These are phyloP conservation scores for Polygonum maritimum DNA, from an alignment of 148 eudicot genomes.

Conservation along the genomic window DNA sequence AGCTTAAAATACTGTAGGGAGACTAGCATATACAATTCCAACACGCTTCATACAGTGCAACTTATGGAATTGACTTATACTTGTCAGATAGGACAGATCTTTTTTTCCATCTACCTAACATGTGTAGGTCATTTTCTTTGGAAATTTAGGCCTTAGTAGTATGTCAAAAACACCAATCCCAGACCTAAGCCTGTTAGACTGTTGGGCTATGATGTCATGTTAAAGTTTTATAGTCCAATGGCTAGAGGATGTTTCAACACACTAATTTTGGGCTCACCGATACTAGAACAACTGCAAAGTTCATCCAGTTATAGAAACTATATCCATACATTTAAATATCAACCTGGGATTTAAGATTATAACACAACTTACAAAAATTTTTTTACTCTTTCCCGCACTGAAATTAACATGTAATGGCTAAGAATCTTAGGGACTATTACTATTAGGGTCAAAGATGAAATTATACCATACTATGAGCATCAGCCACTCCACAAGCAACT, in stretches of 20 bases:
- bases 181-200: not conserved
- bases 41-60: not conserved
- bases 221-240: not conserved
- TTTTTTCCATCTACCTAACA: not conserved
- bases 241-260: not conserved
- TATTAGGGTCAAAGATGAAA: not conserved
- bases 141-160: not conserved
- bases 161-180: not conserved
- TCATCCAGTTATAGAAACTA: not conserved
- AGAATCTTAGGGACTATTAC: not conserved
- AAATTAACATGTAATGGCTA: not conserved
- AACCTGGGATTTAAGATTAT: not conserved
- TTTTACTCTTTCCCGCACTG: not conserved
- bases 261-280: not conserved
- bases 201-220: not conserved
- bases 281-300: not conserved
- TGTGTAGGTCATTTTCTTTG: not conserved
- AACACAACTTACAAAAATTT: not conserved
- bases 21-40: not conserved
- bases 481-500: slow-evolving; percentile 93
- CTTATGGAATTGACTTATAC: not conserved
- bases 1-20: not conserved
- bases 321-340: not conserved
- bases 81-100: not conserved
- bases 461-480: slow-evolving; percentile 87